Conservation (phyloP, 2,329 filamentous ascomycete species). For the Fusarium sp. region DNA sequence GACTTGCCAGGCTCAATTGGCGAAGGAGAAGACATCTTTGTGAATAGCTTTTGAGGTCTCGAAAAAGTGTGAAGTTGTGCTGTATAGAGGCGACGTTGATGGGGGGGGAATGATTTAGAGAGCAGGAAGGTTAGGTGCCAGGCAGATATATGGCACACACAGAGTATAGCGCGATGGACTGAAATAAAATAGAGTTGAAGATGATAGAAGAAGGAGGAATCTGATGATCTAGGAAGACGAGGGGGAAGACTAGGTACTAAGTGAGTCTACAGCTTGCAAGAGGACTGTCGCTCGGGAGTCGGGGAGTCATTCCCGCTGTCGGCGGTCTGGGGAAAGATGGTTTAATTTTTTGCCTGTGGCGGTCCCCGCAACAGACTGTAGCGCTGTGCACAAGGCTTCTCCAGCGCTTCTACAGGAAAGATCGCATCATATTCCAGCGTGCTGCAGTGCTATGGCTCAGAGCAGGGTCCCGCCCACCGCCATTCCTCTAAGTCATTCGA, state of each 20-base stretch:
- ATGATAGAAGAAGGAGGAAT: constrained; percentile 24
- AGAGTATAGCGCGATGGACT: background rate
- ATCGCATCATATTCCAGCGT: constrained; percentile 8
- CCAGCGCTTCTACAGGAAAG: constrained; percentile 7
- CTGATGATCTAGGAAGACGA: constrained; percentile 15
- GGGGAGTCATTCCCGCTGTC: constrained; percentile 49
- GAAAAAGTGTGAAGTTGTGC: constrained; percentile 1
- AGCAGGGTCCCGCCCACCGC: constrained; percentile 40
- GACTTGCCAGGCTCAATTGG: constrained; percentile 51
- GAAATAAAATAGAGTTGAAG: constrained; percentile 8
- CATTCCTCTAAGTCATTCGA: constrained; percentile 41
- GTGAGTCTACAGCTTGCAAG: constrained; percentile 32
- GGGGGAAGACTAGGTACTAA: constrained; percentile 15
- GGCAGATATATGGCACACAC: background rate
- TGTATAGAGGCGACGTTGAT: constrained; percentile 5
- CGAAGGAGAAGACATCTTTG: constrained; percentile 44
- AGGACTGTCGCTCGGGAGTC: constrained; percentile 44
- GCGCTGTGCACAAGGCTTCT: constrained; percentile 19
- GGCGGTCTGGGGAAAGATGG: constrained; percentile 43
- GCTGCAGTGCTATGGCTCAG: constrained; percentile 18
- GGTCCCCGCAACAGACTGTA: constrained; percentile 32
- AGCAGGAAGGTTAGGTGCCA: constrained; percentile 9
- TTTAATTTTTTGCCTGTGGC: constrained; percentile 22
- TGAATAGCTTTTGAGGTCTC: constrained; percentile 4
- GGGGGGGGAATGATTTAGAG: constrained; percentile 12